Evolutionary conservation across 139 green algal species (phyloP).

Genomic region (Chlamydomonas sp.): DNA sequence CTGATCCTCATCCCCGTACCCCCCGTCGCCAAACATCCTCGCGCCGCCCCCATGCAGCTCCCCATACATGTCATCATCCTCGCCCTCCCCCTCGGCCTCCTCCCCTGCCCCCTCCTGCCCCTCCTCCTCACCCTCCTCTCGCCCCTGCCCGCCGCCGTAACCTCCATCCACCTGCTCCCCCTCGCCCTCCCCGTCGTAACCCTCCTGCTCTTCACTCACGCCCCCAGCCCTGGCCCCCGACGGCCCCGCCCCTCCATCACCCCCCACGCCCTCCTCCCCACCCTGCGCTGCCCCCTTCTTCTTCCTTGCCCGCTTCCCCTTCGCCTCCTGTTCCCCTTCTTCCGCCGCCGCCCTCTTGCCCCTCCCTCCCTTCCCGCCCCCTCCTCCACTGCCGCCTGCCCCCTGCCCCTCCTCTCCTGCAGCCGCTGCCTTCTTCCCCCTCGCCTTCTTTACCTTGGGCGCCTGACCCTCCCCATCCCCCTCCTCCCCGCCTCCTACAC

Average conservation of each 20-base stretch:
- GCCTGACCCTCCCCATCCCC: too few species aligned
- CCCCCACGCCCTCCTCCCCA: background rate
- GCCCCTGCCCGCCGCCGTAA: background rate
- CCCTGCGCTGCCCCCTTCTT: background rate
- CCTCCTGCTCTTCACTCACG: background rate
- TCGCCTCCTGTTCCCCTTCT: too few species aligned
- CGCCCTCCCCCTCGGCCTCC: background rate
- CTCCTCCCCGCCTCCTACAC: too few species aligned
- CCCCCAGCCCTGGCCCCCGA: background rate
- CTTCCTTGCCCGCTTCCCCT: background rate
- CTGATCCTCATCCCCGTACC: background rate
- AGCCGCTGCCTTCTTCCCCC: too few species aligned
- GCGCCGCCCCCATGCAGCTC: background rate
- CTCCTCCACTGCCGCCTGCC: background rate
- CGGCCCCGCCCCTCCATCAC: background rate
- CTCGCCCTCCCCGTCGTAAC: background rate
- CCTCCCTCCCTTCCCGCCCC: background rate
- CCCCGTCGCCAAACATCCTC: background rate
- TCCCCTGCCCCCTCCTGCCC: background rate
- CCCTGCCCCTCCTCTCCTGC: too few species aligned
- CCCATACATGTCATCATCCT: background rate
- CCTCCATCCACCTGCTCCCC: background rate
- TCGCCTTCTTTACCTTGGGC: too few species aligned
- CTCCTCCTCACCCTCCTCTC: background rate
- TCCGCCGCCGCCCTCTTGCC: background rate